Evolutionary conservation across 345 rosid genomes (phyloP).

Genomic region (Rhizophora mangle): DNA sequence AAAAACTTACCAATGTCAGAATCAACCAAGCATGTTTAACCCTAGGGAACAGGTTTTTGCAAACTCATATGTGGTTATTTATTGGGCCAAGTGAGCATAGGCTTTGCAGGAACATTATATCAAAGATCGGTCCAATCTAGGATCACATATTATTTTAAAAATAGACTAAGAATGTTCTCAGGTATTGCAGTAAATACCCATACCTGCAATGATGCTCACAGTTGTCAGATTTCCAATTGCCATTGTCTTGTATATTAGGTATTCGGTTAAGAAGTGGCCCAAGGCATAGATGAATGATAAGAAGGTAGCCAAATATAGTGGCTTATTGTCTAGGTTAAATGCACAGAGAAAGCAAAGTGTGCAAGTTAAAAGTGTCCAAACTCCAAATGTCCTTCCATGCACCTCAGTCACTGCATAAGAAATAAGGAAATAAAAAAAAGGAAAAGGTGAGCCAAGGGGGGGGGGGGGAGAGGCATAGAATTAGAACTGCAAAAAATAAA

Average conservation of each 20-base stretch:
- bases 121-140: neutral
- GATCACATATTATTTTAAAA: neutral
- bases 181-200: neutral
- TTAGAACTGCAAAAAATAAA: neutral
- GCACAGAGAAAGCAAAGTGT: constrained; percentile 95
- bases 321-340: constrained; percentile 74
- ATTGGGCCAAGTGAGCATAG: too few relatives aligned
- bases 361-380: constrained; percentile 94
- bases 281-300: constrained; percentile 82
- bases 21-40: too few relatives aligned
- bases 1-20: too few relatives aligned
- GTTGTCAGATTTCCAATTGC: constrained; percentile 67
- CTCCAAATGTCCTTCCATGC: constrained; percentile 95
- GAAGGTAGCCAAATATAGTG: constrained; percentile 75
- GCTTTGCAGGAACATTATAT: neutral
- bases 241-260: constrained; percentile 74
- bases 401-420: constrained; percentile 78
- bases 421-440: too few relatives aligned
- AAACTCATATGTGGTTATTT: too few relatives aligned
- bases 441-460: neutral
- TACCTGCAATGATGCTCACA: constrained; percentile 86
- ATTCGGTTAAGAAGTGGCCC: constrained; percentile 82
- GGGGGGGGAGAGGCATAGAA: neutral
- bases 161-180: neutral
- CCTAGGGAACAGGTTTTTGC: too few relatives aligned